Base-by-base conservation (phyloP, 1,139 yeast species). In the Candida albicans region DNA sequence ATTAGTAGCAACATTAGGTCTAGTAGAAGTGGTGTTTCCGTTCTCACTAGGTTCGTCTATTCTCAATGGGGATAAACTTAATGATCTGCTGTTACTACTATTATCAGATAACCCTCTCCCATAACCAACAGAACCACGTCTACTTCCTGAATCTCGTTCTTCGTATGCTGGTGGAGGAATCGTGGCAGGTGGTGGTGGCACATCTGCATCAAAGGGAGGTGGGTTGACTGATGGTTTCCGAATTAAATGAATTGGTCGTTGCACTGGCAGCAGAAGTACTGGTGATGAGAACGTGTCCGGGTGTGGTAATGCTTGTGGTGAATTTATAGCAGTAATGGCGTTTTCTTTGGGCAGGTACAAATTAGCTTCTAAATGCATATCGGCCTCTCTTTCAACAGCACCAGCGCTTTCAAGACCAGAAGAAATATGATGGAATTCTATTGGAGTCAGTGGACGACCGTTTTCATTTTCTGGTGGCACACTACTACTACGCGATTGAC, bases 281-380 rank as follows among this genome's bases (percentile, higher is more conserved):
- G 79, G 70, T 8, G 45, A 45, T 8, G 38, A 27, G 44, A 67
- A 58, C 2, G 66, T 66, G 3, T 58, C 70, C 1, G 72, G 68
- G 47, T 75, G 68, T 2, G 85, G 84, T 24, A 70, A 50, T 1
- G 86, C 84, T 50, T 79, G 86, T 2, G 83, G 84, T 0, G 88
- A 78, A 39, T 75, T 67, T 37, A 84, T 61, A 10, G 57, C 59
- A 7, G 62, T 51, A 4, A 59, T 57, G 2, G 57, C 45, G 14
- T 57, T 62, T 26, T 54, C 55, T 8, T 56, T 73, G 0, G 93
- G 93, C 52, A 77, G 74, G 57, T 81, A 85, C 13, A 85, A 57
- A 53, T 86, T 85, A 1, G 90, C 72, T 22, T 74, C 77, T 25
- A 81, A 56, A 56, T 79, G 81, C 62, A 77, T 70, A 41, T 70